phyloP scores from a whole-genome alignment of 257 asterid genomes.

The Thymus mandschuricus region DNA sequence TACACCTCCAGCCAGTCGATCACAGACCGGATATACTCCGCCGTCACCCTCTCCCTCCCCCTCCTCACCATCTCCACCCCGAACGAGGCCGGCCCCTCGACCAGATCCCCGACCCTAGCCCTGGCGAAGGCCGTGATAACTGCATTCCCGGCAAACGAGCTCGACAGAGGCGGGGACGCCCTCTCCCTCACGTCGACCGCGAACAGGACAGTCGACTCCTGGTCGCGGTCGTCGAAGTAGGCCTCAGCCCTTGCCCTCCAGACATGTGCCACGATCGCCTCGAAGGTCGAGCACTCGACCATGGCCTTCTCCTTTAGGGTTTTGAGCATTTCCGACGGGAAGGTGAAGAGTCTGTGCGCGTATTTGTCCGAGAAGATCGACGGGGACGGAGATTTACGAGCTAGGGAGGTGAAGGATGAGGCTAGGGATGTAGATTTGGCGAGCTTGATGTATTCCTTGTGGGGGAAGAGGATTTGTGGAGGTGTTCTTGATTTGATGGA shows the following conservation, averaged over 20 bases:
- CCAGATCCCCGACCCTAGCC: not conserved
- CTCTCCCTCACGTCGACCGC: not conserved
- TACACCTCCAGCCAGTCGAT: slow-evolving; percentile 5
- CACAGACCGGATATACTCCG: slow-evolving; percentile 7
- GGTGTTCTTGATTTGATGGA: slow-evolving; percentile 2
- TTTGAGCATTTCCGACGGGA: not conserved
- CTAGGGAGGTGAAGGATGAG: not conserved
- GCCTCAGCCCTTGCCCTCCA: not conserved
- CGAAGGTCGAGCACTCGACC: slow-evolving; percentile 6
- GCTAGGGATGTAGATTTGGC: not conserved
- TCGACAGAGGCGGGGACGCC: not conserved
- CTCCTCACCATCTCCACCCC: slow-evolving; percentile 15
- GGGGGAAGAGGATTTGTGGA: not conserved
- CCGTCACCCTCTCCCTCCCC: slow-evolving; percentile 9
- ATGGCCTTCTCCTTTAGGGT: not conserved
- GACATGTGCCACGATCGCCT: not conserved
- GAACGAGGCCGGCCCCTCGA: not conserved
- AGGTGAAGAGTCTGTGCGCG: not conserved
- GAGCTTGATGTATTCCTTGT: not conserved
- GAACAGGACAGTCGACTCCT: not conserved
- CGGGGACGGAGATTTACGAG: not conserved
- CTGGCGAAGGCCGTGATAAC: slow-evolving; percentile 2
- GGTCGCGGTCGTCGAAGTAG: not conserved
- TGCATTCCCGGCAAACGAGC: not conserved
- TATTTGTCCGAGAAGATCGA: not conserved